These are phyloP conservation scores for Fusarium clavum DNA, from an alignment of 2,329 filamentous ascomycete species.

Conservation along the genomic window DNA sequence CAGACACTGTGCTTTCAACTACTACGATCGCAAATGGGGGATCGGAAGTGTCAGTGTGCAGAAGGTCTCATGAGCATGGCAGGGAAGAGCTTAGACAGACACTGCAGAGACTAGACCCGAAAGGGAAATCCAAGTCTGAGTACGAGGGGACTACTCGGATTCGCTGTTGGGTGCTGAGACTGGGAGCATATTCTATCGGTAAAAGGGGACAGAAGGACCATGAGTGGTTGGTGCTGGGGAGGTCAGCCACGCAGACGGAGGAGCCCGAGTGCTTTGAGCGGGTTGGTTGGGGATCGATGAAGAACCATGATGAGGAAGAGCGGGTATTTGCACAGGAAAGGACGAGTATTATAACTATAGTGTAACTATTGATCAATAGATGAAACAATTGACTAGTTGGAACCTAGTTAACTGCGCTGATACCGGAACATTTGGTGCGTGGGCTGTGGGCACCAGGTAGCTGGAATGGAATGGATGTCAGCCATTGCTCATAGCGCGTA, in stretches of 20 bases:
- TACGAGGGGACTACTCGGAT: background rate
- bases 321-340: conserved; percentile 5
- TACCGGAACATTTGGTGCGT: background rate
- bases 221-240: conserved; percentile 32
- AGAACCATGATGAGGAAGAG: background rate
- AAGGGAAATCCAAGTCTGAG: background rate
- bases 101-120: background rate
- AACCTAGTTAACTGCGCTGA: background rate
- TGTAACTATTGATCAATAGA: background rate
- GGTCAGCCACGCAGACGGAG: conserved; percentile 6
- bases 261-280: conserved; percentile 16
- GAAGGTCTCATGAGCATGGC: background rate
- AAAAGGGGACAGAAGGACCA: conserved; percentile 1
- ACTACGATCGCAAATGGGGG: background rate
- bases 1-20: conserved; percentile 30
- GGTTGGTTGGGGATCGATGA: conserved; percentile 23
- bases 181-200: conserved; percentile 22
- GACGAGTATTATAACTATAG: conserved; percentile 12
- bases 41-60: conserved; percentile 20
- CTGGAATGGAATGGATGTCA: background rate
- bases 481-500: background rate
- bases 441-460: background rate
- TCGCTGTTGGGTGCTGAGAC: conserved; percentile 31
- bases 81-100: background rate
- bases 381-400: background rate